phyloP scores from a whole-genome alignment of 176 grass and related monocot species.

The Hordeum marinum region DNA sequence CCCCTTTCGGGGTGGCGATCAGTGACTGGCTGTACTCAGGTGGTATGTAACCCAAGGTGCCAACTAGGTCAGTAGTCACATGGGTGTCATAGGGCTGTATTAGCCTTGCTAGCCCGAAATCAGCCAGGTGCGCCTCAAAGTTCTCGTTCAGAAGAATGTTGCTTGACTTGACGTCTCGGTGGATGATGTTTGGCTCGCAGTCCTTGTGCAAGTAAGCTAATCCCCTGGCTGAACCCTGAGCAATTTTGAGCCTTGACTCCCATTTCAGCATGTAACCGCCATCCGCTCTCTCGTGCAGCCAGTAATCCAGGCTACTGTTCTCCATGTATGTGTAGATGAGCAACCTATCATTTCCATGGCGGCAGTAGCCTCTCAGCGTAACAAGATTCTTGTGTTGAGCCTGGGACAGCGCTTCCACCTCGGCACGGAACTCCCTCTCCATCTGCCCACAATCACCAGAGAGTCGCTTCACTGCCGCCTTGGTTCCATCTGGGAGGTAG shows the following conservation, averaged over 20 bases:
- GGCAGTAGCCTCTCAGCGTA: conserved; percentile 82
- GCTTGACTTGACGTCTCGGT: conserved; percentile 90
- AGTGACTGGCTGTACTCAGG: conserved; percentile 82
- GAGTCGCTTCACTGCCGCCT: conserved; percentile 90
- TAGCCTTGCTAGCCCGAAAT: conserved; percentile 88
- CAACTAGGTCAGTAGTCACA: conserved; percentile 89
- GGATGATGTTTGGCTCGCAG: conserved; percentile 90
- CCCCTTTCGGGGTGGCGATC: conserved; percentile 78
- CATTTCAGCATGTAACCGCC: conserved; percentile 75
- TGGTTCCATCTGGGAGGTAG: conserved; percentile 78
- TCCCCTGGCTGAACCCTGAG: conserved; percentile 82
- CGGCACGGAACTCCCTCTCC: conserved; percentile 94
- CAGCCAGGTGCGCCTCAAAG: conserved; percentile 84
- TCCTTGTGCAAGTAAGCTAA: conserved; percentile 89
- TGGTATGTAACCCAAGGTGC: conserved; percentile 89
- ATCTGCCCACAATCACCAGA: conserved; percentile 93
- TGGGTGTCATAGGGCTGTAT: conserved; percentile 91
- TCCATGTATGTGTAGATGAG: conserved; percentile 96
- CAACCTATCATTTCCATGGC: conserved; percentile 73
- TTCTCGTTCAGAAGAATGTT: conserved; percentile 91
- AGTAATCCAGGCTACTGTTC: conserved; percentile 91
- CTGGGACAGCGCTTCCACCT: conserved; percentile 84
- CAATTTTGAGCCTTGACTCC: conserved; percentile 75
- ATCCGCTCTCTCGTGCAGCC: conserved; percentile 77
- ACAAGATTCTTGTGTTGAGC: conserved; percentile 93